phyloP scores from a whole-genome alignment of 805 yeast genomes.

The Schwanniomyces vanrijiae region DNA sequence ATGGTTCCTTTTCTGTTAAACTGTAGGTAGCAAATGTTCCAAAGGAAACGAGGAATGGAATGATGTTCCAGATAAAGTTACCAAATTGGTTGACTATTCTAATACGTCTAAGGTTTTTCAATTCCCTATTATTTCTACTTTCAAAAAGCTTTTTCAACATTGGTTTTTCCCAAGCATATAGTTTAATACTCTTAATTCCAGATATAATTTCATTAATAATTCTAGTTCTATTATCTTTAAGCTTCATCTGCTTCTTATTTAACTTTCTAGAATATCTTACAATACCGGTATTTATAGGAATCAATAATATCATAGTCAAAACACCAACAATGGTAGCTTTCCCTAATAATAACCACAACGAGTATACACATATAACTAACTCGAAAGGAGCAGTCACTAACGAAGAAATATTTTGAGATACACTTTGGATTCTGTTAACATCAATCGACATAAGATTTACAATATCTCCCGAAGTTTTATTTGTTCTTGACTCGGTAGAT shows the following conservation, averaged over 20 bases:
- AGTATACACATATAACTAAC: slow-evolving; percentile 24
- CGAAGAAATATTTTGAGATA: slow-evolving; percentile 17
- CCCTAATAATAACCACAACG: slow-evolving; percentile 35
- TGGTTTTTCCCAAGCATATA: slow-evolving; percentile 44
- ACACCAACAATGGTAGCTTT: slow-evolving; percentile 37
- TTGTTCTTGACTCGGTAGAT: slow-evolving; percentile 30
- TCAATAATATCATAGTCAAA: slow-evolving; percentile 27
- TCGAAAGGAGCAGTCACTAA: slow-evolving; percentile 23
- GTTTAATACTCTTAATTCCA: slow-evolving; percentile 38
- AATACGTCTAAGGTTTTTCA: slow-evolving; percentile 22
- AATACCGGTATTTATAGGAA: slow-evolving; percentile 30
- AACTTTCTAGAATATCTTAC: slow-evolving; percentile 23
- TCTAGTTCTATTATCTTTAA: slow-evolving; percentile 37
- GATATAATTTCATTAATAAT: slow-evolving; percentile 38
- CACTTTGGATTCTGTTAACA: slow-evolving; percentile 14
- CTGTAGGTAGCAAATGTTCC: slow-evolving; percentile 32
- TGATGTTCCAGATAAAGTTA: slow-evolving; percentile 35
- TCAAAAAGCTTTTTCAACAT: slow-evolving; percentile 32
- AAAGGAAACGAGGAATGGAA: slow-evolving; percentile 37
- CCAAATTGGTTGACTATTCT: slow-evolving; percentile 34
- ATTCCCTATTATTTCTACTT: slow-evolving; percentile 37
- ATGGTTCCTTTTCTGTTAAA: slow-evolving; percentile 19
- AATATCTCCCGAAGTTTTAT: slow-evolving; percentile 34
- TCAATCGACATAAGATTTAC: slow-evolving; percentile 34
- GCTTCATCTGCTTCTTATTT: slow-evolving; percentile 29